Percentiles rank a stretch among this genome's conserved stretches.
Conservation (phyloP, 441 rosid genomes). For the Pelargonium cotyledonis region DNA sequence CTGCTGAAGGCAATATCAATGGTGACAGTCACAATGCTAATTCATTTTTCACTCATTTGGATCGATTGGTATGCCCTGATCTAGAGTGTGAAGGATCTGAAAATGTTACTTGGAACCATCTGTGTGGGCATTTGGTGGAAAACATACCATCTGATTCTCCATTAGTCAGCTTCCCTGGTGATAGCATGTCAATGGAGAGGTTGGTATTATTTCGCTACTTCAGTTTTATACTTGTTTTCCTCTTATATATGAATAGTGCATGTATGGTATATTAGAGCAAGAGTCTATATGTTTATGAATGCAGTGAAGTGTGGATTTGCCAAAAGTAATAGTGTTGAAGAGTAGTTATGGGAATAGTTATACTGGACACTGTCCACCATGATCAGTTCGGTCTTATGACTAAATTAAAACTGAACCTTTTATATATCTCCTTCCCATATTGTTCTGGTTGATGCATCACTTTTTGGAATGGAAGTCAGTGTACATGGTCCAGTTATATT, state of each 20-base stretch:
- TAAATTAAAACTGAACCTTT: not conserved
- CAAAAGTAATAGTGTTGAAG: too few relatives aligned
- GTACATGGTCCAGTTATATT: not conserved
- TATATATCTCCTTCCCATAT: not conserved
- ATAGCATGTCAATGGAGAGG: constrained; percentile 34
- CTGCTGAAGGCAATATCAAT: constrained; percentile 21
- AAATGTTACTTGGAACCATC: constrained; percentile 22
- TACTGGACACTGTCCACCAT: not conserved
- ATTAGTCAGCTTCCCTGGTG: constrained; percentile 14
- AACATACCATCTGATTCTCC: constrained; percentile 21
- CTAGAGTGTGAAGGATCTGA: constrained; percentile 28
- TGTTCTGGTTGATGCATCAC: not conserved
- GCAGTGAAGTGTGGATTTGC: not conserved
- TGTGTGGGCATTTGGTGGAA: constrained; percentile 18
- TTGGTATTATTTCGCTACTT: constrained; percentile 15
- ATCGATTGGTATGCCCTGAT: constrained; percentile 23
- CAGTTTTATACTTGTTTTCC: constrained; percentile 1
- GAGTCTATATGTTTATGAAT: not conserved
- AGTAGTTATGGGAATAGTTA: too few relatives aligned
- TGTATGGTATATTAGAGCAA: not conserved
- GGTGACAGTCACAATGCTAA: constrained; percentile 17
- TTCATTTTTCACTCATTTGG: constrained; percentile 25
- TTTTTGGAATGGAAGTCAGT: not conserved
- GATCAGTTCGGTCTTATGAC: not conserved
- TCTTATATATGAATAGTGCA: not conserved